A percentile compares a stretch with the other conserved stretches of the same genome.
Evolutionary conservation across 352 stramenopile genomes (phyloP).

Genomic region (Globisporangium yorkense): DNA sequence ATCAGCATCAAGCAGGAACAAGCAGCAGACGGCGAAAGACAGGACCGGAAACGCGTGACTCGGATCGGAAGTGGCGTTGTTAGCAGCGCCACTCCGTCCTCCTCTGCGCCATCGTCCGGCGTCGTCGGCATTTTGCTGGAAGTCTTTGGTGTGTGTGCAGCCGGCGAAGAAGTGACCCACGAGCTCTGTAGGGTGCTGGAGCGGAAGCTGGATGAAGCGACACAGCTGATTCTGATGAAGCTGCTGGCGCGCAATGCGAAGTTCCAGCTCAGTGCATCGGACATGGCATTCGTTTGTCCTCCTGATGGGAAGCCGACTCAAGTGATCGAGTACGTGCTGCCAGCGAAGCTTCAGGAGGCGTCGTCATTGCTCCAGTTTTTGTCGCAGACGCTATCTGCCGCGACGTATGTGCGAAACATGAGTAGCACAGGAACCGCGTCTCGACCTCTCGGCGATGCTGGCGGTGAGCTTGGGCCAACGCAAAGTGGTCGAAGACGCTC

Average conservation of each 20-base stretch:
- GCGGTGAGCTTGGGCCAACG: background rate
- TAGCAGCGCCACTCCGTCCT: background rate
- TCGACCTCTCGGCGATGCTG: background rate
- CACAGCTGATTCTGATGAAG: constrained; percentile 85
- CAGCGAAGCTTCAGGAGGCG: constrained; percentile 26
- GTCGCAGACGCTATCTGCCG: constrained; percentile 49
- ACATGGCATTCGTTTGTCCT: constrained; percentile 76
- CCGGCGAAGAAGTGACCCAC: constrained; percentile 79
- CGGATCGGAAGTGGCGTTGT: constrained; percentile 8
- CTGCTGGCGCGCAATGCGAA: constrained; percentile 78
- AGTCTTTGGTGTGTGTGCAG: constrained; percentile 78
- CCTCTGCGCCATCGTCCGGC: background rate
- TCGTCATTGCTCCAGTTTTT: constrained; percentile 46
- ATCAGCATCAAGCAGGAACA: constrained; percentile 55
- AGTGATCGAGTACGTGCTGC: constrained; percentile 38
- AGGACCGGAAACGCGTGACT: constrained; percentile 10
- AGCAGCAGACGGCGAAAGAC: background rate
- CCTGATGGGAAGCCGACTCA: constrained; percentile 30
- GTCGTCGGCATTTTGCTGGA: constrained; percentile 60
- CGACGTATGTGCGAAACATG: constrained; percentile 52
- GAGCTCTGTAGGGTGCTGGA: constrained; percentile 78
- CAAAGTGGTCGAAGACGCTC: constrained; percentile 6
- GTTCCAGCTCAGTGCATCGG: constrained; percentile 69
- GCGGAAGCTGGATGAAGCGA: constrained; percentile 83
- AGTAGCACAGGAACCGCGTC: constrained; percentile 14